phyloP scores from a whole-genome alignment of 192 early-diverging fungal genomes.

The Coemansia sp. region DNA sequence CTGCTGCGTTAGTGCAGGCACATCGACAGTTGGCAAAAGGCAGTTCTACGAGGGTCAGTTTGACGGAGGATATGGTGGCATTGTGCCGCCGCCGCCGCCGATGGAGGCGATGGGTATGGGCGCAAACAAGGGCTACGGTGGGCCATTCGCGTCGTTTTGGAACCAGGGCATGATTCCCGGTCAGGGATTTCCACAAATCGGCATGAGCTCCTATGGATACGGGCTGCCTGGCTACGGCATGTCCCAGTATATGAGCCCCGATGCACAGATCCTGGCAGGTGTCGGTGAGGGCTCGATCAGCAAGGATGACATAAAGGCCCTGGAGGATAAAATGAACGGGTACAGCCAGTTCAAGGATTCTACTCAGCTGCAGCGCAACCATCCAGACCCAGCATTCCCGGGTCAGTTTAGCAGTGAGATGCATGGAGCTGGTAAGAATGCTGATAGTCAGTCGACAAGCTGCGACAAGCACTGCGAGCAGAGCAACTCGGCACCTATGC shows the following conservation, averaged over 20 bases:
- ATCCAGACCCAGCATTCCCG: conserved; percentile 30
- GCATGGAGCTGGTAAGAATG: too few relatives aligned
- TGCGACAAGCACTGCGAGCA: too few relatives aligned
- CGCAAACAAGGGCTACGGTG: conserved; percentile 12
- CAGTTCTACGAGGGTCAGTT: too few relatives aligned
- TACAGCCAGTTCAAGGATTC: conserved; percentile 16
- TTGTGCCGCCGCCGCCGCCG: background rate
- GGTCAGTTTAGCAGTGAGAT: conserved; percentile 32
- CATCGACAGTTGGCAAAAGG: too few relatives aligned
- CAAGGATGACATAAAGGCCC: conserved; percentile 23
- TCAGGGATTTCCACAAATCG: conserved; percentile 42
- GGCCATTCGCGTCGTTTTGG: conserved; percentile 36
- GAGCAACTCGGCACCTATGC: too few relatives aligned
- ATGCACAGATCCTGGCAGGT: conserved; percentile 30
- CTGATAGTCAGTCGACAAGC: too few relatives aligned
- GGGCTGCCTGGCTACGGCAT: conserved; percentile 35
- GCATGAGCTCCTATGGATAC: conserved; percentile 49
- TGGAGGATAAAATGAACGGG: conserved; percentile 25
- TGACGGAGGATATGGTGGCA: background rate
- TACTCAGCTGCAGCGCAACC: background rate
- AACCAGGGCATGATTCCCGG: conserved; percentile 45
- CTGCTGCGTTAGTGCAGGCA: too few relatives aligned
- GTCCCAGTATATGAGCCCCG: conserved; percentile 18
- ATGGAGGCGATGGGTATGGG: too few relatives aligned
- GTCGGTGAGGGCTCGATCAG: conserved; percentile 38